Base-by-base conservation (phyloP, 495 filamentous ascomycete genomes). In the Aspergillus mulundensis region DNA sequence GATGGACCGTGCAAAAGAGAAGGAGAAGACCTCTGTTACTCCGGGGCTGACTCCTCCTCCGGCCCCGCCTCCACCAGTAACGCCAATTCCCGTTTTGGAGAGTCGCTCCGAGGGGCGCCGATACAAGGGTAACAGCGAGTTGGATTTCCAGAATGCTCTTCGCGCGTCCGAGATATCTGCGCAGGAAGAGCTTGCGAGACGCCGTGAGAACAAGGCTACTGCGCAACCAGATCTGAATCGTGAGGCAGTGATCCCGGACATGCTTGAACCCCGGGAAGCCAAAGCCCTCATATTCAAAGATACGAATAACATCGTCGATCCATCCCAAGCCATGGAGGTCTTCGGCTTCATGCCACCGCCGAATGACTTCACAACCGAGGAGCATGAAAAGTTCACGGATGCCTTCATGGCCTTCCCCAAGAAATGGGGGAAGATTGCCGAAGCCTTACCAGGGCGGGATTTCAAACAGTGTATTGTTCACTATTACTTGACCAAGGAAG, bases 401-500 rank as follows among this genome's bases (percentile, higher is more conserved):
- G 79, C 83, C 2, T 97, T 92, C 63, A 81, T 90, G 58, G 83
- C 87, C 36, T 77, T 80, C 54, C 92, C 93, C 0, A 98, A 98
- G 80, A 88, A 90, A 67, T 98, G 90, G 87, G 88, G 90, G 44
- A 88, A 87, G 64, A 91, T 98, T 52, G 89, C 93, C 2, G 84
- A 87, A 21, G 77, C 80, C 20, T 67, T 96, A 12, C 79, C 84
- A 11, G 77, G 81, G 19, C 85, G 92, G 16, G 85, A 87, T 60
- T 94, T 87, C 71, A 84, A 88, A 60, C 84, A 91, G 46, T 95
- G 89, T 66, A 97, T 98, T 60, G 79, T 90, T 60, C 95, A 97
- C 68, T 97, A 98, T 68, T 98, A 98, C 69, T 81, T 91, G 58
- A 96, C 88, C 53, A 98, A 98, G 70, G 85, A 88, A 63, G 81